Conservation (phyloP, 2,329 filamentous ascomycete genomes). For the Tolypocladium sp. region DNA sequence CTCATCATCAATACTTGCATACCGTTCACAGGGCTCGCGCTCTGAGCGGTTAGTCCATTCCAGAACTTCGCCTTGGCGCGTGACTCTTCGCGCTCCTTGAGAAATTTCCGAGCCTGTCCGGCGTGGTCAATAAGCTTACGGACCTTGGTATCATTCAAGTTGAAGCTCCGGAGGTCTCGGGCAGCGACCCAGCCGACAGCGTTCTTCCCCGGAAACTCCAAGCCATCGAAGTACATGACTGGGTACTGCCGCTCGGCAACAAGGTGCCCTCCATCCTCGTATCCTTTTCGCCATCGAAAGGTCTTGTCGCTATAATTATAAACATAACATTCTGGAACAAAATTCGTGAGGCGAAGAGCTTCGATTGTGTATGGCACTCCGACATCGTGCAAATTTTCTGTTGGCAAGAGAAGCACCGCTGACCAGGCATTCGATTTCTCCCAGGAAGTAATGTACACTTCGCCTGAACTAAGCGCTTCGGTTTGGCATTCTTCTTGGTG, state of each 20-base stretch:
- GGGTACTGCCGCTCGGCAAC: constrained; percentile 9
- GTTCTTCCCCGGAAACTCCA: constrained; percentile 8
- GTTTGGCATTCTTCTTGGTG: background rate
- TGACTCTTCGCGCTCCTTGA: constrained; percentile 1
- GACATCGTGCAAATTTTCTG: background rate
- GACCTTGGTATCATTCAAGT: background rate
- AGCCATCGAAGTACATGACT: constrained; percentile 11
- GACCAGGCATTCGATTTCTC: constrained; percentile 4
- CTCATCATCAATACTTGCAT: too few species aligned
- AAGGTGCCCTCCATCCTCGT: constrained; percentile 3
- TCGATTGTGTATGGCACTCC: constrained; percentile 1
- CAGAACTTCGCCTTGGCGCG: too few species aligned
- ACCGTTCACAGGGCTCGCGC: too few species aligned
- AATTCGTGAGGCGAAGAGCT: background rate
- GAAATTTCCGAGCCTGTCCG: constrained; percentile 4
- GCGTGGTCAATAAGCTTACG: constrained; percentile 3
- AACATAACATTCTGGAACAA: constrained; percentile 1
- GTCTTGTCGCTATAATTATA: background rate
- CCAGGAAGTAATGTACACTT: constrained; percentile 4
- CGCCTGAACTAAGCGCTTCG: background rate
- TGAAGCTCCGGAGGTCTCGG: constrained; percentile 7
- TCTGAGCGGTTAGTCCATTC: too few species aligned
- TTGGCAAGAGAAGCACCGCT: constrained; percentile 2
- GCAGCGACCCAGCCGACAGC: constrained; percentile 10
- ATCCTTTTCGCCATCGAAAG: constrained; percentile 5